Percentiles rank a stretch among this genome's conserved stretches.
Conservation (phyloP, 2,329 filamentous ascomycete species). For the Huntiella abstrusa region DNA sequence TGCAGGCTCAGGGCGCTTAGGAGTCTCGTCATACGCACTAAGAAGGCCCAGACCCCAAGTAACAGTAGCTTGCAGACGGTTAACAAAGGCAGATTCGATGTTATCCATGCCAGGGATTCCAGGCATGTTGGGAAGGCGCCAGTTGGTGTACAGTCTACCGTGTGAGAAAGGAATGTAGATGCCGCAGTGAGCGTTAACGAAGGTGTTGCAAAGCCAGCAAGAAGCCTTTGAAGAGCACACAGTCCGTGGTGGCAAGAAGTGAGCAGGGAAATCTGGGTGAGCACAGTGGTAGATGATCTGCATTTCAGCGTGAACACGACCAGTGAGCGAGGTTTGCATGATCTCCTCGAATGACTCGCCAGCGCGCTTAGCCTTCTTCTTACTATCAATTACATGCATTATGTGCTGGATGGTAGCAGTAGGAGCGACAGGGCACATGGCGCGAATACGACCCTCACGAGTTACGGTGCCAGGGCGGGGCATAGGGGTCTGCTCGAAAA, state of each 20-base stretch:
- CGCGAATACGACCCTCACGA: constrained; percentile 6
- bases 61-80: constrained; percentile 7
- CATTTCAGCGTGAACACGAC: constrained; percentile 31
- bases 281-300: constrained; percentile 28
- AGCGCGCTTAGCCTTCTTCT: constrained; percentile 6
- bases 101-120: constrained; percentile 7
- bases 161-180: constrained; percentile 25
- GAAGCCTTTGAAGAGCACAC: constrained; percentile 31
- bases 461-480: constrained; percentile 6
- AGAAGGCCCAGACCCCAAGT: constrained; percentile 9
- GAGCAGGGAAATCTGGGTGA: constrained; percentile 12
- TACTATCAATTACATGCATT: constrained; percentile 7
- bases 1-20: constrained; percentile 8
- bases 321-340: constrained; percentile 12
- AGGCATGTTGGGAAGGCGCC: constrained; percentile 22
- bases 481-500: constrained; percentile 4
- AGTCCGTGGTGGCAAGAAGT: constrained; percentile 19
- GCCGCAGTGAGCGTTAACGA: constrained; percentile 24
- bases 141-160: constrained; percentile 25
- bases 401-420: constrained; percentile 7
- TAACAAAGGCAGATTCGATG: constrained; percentile 8
- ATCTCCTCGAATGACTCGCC: constrained; percentile 10
- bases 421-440: constrained; percentile 7
- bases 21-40: constrained; percentile 6
- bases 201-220: constrained; percentile 31